Conservation (phyloP, 106 monocot species). For the Dioscorea zingiberensis region DNA sequence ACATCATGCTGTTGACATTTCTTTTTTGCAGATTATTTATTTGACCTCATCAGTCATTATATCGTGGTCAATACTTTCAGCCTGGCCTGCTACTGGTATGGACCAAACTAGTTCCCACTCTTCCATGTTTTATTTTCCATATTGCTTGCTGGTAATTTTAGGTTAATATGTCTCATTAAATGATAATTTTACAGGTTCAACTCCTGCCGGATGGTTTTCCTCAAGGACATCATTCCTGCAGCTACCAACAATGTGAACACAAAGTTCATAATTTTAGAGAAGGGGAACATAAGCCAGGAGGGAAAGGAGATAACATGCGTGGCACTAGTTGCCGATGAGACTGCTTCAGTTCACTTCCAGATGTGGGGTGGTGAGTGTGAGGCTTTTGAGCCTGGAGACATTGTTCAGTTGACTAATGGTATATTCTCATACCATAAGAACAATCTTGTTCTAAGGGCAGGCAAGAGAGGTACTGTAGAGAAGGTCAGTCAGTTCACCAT, state of each 20-base stretch:
- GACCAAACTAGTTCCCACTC: too few relatives aligned
- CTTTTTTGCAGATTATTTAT: too few relatives aligned
- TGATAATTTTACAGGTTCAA: too few relatives aligned
- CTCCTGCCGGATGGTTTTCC: constrained; percentile 16
- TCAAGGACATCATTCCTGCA: constrained; percentile 78
- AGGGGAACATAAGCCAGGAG: constrained; percentile 31
- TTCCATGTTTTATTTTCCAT: too few relatives aligned
- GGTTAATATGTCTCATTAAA: too few relatives aligned
- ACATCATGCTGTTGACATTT: too few relatives aligned
- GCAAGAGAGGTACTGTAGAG: constrained; percentile 56
- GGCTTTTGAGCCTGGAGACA: constrained; percentile 81
- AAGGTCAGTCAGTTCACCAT: constrained; percentile 89
- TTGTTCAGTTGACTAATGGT: constrained; percentile 52
- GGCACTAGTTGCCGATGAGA: constrained; percentile 76
- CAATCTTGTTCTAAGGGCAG: constrained; percentile 67
- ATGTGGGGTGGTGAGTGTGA: constrained; percentile 84
- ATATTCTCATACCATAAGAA: constrained; percentile 82
- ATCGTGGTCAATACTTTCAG: too few relatives aligned
- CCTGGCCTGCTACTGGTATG: too few relatives aligned
- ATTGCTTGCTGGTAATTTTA: too few relatives aligned
- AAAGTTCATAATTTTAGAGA: constrained; percentile 70
- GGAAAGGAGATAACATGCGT: constrained; percentile 58
- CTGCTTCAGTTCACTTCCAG: constrained; percentile 73
- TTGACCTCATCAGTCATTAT: too few relatives aligned
- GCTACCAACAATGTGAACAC: constrained; percentile 70